Percentiles rank a stretch among this genome's conserved stretches.
phyloP scores from a whole-genome alignment of 768 basidiomycete species.

The Harrya chromipes region DNA sequence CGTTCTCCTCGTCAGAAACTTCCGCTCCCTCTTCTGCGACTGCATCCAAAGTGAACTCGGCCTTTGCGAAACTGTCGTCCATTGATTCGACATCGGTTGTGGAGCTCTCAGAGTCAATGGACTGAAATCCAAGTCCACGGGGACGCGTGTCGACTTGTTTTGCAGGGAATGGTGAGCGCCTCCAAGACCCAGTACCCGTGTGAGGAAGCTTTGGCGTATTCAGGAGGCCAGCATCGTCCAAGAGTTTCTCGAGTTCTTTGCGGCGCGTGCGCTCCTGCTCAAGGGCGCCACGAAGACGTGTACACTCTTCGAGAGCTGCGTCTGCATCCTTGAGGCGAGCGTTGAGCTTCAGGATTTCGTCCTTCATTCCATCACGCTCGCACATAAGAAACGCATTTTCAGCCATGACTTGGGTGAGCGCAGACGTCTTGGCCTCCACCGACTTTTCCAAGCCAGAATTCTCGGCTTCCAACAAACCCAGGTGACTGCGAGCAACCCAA shows the following conservation, averaged over 20 bases:
- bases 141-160: constrained; percentile 32
- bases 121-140: constrained; percentile 51
- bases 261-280: constrained; percentile 41
- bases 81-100: constrained; percentile 65
- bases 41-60: constrained; percentile 49
- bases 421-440: constrained; percentile 34
- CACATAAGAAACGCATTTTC: constrained; percentile 24
- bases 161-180: constrained; percentile 17
- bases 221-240: constrained; percentile 44
- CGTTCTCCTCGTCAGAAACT: constrained; percentile 46
- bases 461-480: constrained; percentile 64
- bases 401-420: constrained; percentile 28
- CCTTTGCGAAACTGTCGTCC: constrained; percentile 41
- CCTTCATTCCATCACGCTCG: constrained; percentile 31
- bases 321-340: constrained; percentile 32
- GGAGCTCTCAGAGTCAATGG: constrained; percentile 64
- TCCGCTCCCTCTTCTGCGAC: constrained; percentile 56
- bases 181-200: constrained; percentile 10
- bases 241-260: constrained; percentile 50
- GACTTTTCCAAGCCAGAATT: constrained; percentile 54
- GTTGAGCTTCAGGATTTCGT: constrained; percentile 26
- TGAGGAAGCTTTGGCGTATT: constrained; percentile 41
- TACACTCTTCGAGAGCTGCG: constrained; percentile 22
- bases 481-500: constrained; percentile 77
- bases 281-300: constrained; percentile 30